Percentiles rank a stretch among this genome's conserved stretches.
Conservation (phyloP, 2,329 filamentous ascomycete genomes). For the Nannizziopsis arthrosporioides region DNA sequence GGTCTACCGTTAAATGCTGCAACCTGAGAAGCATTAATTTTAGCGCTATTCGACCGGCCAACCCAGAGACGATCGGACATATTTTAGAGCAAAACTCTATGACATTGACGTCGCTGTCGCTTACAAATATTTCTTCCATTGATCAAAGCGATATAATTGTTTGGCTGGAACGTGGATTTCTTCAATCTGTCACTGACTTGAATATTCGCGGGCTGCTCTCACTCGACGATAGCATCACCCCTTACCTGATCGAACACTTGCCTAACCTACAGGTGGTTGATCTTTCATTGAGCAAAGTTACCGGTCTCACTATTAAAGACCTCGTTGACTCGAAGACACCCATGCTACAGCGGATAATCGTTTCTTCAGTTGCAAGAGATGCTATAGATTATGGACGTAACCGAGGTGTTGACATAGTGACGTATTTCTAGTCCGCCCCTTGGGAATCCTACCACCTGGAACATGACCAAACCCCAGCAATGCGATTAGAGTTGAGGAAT, state of each 20-base stretch:
- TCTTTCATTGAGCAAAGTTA: conserved; percentile 26
- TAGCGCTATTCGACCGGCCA: no score
- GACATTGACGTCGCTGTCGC: background rate
- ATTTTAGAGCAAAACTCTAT: no score
- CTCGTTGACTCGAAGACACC: conserved; percentile 18
- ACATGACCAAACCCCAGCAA: no score
- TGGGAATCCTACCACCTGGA: no score
- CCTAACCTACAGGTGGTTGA: conserved; percentile 25
- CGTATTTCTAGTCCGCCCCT: no score
- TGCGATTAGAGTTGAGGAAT: no score
- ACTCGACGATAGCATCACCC: conserved; percentile 21
- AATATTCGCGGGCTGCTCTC: conserved; percentile 20
- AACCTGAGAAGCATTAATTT: no score
- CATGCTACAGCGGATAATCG: conserved; percentile 14
- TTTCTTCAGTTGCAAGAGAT: conserved; percentile 11
- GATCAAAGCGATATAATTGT: conserved; percentile 10
- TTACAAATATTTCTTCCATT: conserved; percentile 1
- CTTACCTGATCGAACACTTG: conserved; percentile 17
- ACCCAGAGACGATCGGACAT: no score
- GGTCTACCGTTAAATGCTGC: no score
- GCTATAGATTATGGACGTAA: conserved; percentile 14
- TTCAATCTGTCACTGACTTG: conserved; percentile 21
- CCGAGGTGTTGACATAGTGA: conserved; percentile 9
- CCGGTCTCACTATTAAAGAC: conserved; percentile 26
- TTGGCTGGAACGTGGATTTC: conserved; percentile 15